Conservation (phyloP, 805 yeast genomes). For the Yarrowia alimentaria region DNA sequence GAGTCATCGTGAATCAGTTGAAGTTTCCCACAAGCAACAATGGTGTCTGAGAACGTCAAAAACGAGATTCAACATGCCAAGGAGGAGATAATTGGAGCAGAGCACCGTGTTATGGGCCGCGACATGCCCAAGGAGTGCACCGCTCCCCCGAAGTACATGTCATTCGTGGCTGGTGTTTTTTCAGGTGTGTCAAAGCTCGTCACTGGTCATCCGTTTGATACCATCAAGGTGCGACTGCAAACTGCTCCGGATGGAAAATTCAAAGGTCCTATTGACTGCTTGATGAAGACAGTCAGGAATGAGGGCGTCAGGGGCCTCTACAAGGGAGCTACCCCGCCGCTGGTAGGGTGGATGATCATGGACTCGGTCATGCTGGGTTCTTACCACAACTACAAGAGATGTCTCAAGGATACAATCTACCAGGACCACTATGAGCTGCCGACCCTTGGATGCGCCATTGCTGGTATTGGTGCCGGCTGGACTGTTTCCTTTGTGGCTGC, state of each 20-base stretch:
- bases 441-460: constrained; percentile 67
- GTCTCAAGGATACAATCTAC: constrained; percentile 63
- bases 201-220: constrained; percentile 93
- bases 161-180: constrained; percentile 80
- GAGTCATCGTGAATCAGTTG: constrained; percentile 16
- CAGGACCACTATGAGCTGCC: constrained; percentile 63
- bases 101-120: constrained; percentile 8
- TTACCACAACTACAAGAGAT: constrained; percentile 68
- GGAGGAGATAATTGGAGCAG: constrained; percentile 11
- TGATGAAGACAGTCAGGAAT: constrained; percentile 61
- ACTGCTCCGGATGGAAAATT: constrained; percentile 67
- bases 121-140: constrained; percentile 7
- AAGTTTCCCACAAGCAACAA: too few species aligned
- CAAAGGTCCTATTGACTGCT: constrained; percentile 81
- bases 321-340: constrained; percentile 89
- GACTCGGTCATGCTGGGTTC: constrained; percentile 90
- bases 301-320: constrained; percentile 82
- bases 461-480: constrained; percentile 80
- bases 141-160: constrained; percentile 20
- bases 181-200: constrained; percentile 84
- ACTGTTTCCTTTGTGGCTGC: constrained; percentile 96
- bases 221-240: constrained; percentile 82
- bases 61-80: constrained; percentile 15
- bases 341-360: constrained; percentile 92
- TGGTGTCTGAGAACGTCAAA: constrained; percentile 19